Percentiles rank a stretch among this genome's conserved stretches.
These are phyloP conservation scores for Naganishia vaughanmartiniae DNA, from an alignment of 768 basidiomycete species.

Conservation along the genomic window DNA sequence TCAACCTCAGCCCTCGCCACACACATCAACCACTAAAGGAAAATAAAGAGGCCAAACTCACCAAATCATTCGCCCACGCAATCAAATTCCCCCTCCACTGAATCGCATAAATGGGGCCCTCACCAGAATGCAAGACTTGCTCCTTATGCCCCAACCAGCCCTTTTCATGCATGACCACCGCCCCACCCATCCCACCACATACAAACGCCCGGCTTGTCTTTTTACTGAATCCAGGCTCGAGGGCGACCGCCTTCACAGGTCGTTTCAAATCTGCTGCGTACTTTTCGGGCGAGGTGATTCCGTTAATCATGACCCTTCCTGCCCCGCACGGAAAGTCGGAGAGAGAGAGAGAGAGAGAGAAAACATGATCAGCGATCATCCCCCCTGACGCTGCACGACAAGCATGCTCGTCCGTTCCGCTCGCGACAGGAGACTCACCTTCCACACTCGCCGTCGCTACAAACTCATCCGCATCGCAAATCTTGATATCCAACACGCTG, in stretches of 20 bases:
- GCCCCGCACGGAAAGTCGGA: conserved; percentile 16
- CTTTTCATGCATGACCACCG: conserved; percentile 82
- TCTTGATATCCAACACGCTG: conserved; percentile 75
- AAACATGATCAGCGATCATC: too few relatives aligned
- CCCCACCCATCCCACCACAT: conserved; percentile 87
- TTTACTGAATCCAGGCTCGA: conserved; percentile 87
- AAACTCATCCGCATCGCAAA: conserved; percentile 82
- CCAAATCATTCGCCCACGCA: conserved; percentile 93
- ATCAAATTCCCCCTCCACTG: conserved; percentile 82
- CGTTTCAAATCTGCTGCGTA: conserved; percentile 88
- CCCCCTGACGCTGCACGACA: too few relatives aligned
- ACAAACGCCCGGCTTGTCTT: conserved; percentile 74
- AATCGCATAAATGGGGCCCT: conserved; percentile 91
- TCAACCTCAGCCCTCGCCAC: background rate
- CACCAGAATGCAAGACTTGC: conserved; percentile 72
- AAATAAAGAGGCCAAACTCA: conserved; percentile 57
- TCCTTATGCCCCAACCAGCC: conserved; percentile 96
- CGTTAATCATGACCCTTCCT: conserved; percentile 90
- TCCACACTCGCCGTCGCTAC: conserved; percentile 90
- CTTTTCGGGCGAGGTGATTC: conserved; percentile 71
- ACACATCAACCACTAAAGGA: background rate
- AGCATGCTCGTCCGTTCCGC: background rate
- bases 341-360: too few relatives aligned
- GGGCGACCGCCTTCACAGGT: conserved; percentile 81
- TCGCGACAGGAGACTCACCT: conserved; percentile 59